Conservation (phyloP, 768 basidiomycete genomes). For the Xanthoconium stramineum region DNA sequence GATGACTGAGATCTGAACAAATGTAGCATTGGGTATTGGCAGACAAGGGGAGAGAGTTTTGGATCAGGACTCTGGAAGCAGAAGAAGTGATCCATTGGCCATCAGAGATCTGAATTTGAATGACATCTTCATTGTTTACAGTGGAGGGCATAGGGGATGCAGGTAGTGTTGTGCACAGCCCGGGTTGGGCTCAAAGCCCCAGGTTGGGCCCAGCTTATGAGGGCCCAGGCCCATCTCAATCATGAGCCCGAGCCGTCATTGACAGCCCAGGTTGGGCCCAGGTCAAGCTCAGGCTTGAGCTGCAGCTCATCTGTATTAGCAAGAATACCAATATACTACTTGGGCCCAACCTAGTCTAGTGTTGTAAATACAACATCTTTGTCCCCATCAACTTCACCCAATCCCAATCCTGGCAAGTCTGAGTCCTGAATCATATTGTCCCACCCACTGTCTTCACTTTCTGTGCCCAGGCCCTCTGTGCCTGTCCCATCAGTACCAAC, state of each 20-base stretch:
- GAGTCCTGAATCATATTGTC: neutral
- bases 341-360: neutral
- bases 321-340: no score
- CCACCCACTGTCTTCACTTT: neutral
- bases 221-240: no score
- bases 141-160: no score
- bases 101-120: no score
- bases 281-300: no score
- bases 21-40: no score
- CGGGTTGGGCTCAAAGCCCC: neutral
- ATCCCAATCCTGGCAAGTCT: neutral
- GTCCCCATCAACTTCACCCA: neutral
- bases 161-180: neutral
- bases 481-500: neutral
- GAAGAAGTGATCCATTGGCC: no score
- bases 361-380: neutral
- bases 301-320: no score
- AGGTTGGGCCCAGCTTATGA: neutral
- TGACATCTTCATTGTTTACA: no score
- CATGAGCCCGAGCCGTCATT: neutral
- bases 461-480: neutral
- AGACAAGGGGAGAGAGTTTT: no score
- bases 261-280: neutral
- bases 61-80: no score
- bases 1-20: no score